Base-by-base conservation (phyloP, 1,284 basidiomycete species). In the Ustilago shanxiensis region DNA sequence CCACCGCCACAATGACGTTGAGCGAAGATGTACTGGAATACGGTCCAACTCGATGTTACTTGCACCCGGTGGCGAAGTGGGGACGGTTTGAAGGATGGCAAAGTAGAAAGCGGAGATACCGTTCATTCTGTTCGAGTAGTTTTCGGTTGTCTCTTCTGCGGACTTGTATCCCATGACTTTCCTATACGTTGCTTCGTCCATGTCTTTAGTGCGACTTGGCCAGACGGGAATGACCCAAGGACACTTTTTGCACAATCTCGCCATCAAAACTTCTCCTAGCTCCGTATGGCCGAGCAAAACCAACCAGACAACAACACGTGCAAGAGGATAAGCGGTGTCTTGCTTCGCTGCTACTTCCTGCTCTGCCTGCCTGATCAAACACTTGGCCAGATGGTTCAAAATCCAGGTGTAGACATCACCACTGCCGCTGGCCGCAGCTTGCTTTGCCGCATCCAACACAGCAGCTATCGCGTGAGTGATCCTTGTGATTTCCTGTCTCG, bases 321-420 rank as follows among this genome's bases (percentile, higher is more conserved):
- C 94, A 11, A 98, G 89, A 0, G 96, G 95, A 51, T 90, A 89
- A 0, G 95, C 95, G 10, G 92, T 92, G 39, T 91, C 90, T 79
- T 93, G 91, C 86, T 95, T 93, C 2, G 94, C 95, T 1, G 93
- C 91, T 7, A 98, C 94, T 87, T 99, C 96, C 0, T 92, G 93
- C 87, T 98, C 95, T 8, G 95, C 95, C 88, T 98, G 97, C 37
- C 93, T 89, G 50, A 98, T 90, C 66, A 99, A 91, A 39, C 91
- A 89, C 85, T 98, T 99, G 60, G 93, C 89, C 24, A 97, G 89
- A 22, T 95, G 93, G 26, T 93, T 95, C 26, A 96, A 89, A 18
- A 93, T 89, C 77, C 94, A 93, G 54, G 89, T 87, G 86, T 95
- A 96, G 13, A 87, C 83, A 24, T 79, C 74, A 16, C 69, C 59